Percentiles rank a stretch among this genome's conserved stretches.
phyloP scores from a whole-genome alignment of 23 red algal species.

The Chondrus crispus region DNA sequence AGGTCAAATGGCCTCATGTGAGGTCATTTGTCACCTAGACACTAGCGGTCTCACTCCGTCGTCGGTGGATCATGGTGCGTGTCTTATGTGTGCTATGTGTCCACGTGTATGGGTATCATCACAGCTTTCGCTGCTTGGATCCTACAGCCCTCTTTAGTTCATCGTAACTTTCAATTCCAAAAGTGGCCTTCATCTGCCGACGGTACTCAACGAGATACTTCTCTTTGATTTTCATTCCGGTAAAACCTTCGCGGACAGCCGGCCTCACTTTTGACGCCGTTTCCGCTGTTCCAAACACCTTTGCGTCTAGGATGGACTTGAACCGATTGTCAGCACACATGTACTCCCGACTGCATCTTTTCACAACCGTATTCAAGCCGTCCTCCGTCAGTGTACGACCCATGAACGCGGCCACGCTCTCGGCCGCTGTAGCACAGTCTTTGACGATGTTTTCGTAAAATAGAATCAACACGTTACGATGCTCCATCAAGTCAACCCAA shows the following conservation, averaged over 20 bases:
- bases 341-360: neutral
- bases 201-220: too few relatives aligned
- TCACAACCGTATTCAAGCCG: neutral
- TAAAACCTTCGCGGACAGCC: neutral
- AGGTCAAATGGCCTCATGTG: too few relatives aligned
- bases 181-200: neutral
- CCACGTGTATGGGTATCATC: too few relatives aligned
- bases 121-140: neutral
- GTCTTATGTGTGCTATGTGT: too few relatives aligned
- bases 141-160: neutral
- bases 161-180: neutral
- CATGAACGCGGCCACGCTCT: neutral
- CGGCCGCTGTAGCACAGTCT: neutral
- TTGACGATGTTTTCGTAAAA: slow-evolving; percentile 32
- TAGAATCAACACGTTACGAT: neutral
- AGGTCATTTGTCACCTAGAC: too few relatives aligned
- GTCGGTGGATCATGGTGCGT: too few relatives aligned
- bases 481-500: neutral
- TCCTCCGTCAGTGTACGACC: neutral
- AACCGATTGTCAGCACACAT: neutral
- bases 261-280: neutral
- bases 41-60: too few relatives aligned
- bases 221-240: neutral
- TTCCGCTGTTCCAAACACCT: neutral
- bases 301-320: neutral